phyloP scores from a whole-genome alignment of 148 eudicot genomes.

The Euryodendron excelsum region DNA sequence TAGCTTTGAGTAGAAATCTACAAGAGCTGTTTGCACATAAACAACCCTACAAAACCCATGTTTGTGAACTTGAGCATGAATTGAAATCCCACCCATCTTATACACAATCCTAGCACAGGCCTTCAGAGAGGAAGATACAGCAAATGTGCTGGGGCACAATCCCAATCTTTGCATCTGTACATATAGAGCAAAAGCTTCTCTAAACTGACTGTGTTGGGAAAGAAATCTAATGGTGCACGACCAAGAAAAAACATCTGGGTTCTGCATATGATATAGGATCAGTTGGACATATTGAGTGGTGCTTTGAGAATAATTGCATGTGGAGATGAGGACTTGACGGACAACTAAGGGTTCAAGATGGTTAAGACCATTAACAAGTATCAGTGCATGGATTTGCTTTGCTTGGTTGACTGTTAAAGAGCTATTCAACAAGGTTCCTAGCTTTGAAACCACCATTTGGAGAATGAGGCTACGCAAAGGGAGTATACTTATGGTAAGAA shows the following conservation, averaged over 20 bases:
- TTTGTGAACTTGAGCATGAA: conserved; percentile 71
- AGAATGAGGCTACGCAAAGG: not conserved
- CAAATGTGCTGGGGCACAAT: conserved; percentile 43
- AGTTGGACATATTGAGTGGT: conserved; percentile 32
- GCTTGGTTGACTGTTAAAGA: conserved; percentile 44
- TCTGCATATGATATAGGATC: conserved; percentile 39
- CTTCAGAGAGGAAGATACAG: conserved; percentile 58
- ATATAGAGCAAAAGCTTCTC: conserved; percentile 55
- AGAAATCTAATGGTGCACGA: conserved; percentile 50
- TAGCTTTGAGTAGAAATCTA: conserved; percentile 68
- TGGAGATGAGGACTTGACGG: conserved; percentile 31
- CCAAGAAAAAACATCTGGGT: conserved; percentile 46
- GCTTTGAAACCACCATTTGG: conserved; percentile 43
- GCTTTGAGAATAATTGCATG: conserved; percentile 18
- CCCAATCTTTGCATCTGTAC: conserved; percentile 46
- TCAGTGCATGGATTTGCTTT: conserved; percentile 67
- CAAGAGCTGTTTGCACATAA: conserved; percentile 67
- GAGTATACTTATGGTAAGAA: too few relatives aligned
- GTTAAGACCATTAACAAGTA: conserved; percentile 38
- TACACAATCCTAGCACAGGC: conserved; percentile 57
- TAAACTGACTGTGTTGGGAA: conserved; percentile 46
- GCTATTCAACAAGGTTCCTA: conserved; percentile 36
- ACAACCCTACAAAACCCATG: conserved; percentile 48
- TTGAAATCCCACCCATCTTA: conserved; percentile 47
- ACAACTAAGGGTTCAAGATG: conserved; percentile 41